phyloP scores from a whole-genome alignment of 1,139 yeast species.

The Arxiozyma telluris region DNA sequence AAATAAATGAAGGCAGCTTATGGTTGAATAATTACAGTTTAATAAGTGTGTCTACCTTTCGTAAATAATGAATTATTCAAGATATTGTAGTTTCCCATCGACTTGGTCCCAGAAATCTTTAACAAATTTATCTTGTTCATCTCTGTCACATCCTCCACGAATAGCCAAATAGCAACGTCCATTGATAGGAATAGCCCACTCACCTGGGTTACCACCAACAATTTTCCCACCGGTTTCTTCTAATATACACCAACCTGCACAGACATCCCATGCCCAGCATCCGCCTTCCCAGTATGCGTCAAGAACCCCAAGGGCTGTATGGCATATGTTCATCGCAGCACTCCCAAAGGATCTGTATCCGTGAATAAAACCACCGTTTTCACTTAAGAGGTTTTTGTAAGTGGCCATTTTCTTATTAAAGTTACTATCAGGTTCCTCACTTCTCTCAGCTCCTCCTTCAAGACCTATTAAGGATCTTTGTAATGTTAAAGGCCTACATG shows the following conservation, averaged over 20 bases:
- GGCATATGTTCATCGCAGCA: conserved; percentile 49
- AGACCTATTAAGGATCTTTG: conserved; percentile 45
- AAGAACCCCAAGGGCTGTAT: conserved; percentile 45
- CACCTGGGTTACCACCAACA: conserved; percentile 43
- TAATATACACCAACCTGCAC: conserved; percentile 54
- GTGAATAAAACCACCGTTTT: conserved; percentile 42
- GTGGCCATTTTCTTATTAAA: conserved; percentile 41
- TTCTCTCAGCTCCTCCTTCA: conserved; percentile 50
- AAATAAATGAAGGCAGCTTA: no score
- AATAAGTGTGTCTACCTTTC: no score
- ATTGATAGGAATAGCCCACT: conserved; percentile 41
- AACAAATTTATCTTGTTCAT: conserved; percentile 37
- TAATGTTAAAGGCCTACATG: conserved; percentile 33
- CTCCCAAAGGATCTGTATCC: conserved; percentile 51
- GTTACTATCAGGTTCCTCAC: conserved; percentile 36
- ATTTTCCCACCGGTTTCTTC: conserved; percentile 48
- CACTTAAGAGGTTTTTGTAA: conserved; percentile 38
- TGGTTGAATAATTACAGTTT: no score
- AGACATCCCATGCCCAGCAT: conserved; percentile 55
- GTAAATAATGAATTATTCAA: no score
- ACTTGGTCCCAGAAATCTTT: conserved; percentile 42
- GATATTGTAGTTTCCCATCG: conserved; percentile 28
- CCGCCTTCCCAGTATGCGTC: conserved; percentile 61
- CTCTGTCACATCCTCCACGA: conserved; percentile 39
- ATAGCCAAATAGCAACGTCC: conserved; percentile 44